Conservation (phyloP, 2,329 filamentous ascomycete species). For the Alternaria ethzedia region DNA sequence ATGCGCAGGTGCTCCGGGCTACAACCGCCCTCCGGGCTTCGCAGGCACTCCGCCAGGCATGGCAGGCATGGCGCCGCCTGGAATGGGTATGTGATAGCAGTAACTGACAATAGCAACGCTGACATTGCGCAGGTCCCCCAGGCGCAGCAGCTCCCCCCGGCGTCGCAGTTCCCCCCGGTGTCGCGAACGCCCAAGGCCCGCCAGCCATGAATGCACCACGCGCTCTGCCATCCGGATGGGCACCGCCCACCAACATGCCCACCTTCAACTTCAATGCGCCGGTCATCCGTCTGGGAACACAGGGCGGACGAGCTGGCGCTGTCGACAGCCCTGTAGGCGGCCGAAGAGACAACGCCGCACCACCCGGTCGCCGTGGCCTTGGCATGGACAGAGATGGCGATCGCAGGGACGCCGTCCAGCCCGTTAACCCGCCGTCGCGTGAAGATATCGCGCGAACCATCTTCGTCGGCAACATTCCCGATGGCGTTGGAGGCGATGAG, state of each 20-base stretch:
- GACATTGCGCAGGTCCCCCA: conserved; percentile 13
- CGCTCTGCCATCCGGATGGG: conserved; percentile 81
- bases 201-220: conserved; percentile 80
- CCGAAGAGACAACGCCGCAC: conserved; percentile 56
- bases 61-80: conserved; percentile 78
- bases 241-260: conserved; percentile 88
- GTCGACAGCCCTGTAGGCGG: conserved; percentile 51
- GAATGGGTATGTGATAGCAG: conserved; percentile 69
- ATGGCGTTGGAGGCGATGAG: conserved; percentile 76
- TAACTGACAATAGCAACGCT: not conserved
- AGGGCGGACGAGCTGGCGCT: conserved; percentile 65
- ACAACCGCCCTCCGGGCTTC: conserved; percentile 77
- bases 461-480: conserved; percentile 85
- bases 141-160: conserved; percentile 66
- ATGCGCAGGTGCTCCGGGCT: conserved; percentile 60
- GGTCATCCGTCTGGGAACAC: conserved; percentile 89
- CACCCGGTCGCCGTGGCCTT: conserved; percentile 57
- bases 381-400: conserved; percentile 66
- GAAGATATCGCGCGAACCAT: conserved; percentile 93
- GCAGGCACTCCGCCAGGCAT: conserved; percentile 75
- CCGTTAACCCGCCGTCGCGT: conserved; percentile 78
- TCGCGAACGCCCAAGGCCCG: conserved; percentile 73
- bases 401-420: conserved; percentile 69
- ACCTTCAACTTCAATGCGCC: conserved; percentile 99
- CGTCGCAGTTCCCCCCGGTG: conserved; percentile 77